phyloP scores from a whole-genome alignment of 2,329 filamentous ascomycete species.

The Trichoderma koningii region DNA sequence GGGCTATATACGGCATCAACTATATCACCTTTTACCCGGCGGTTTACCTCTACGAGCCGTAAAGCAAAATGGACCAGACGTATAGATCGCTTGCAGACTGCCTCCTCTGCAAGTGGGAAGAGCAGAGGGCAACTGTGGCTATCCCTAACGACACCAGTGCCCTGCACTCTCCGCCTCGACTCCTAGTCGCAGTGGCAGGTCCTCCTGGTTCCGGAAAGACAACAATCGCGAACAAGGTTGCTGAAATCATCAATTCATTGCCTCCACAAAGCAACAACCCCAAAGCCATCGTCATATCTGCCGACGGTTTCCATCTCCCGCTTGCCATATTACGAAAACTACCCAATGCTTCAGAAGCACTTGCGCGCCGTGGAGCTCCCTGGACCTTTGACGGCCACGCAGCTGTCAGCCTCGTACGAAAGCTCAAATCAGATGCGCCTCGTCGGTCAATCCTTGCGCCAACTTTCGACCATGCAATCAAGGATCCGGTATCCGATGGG shows the following conservation, averaged over 20 bases:
- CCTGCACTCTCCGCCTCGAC: conserved; percentile 1
- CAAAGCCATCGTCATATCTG: conserved; percentile 34
- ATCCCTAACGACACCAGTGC: conserved; percentile 17
- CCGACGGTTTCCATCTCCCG: conserved; percentile 38
- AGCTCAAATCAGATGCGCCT: conserved; percentile 27
- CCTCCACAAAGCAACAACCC: conserved; percentile 18
- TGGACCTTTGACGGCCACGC: conserved; percentile 40
- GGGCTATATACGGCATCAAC: neutral
- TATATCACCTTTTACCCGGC: neutral
- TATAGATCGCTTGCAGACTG: conserved; percentile 34
- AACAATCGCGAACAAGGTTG: conserved; percentile 31
- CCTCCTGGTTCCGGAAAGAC: conserved; percentile 33
- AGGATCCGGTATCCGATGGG: conserved; percentile 68
- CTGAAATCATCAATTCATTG: conserved; percentile 26
- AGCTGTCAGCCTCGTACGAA: conserved; percentile 31
- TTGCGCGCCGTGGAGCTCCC: conserved; percentile 38
- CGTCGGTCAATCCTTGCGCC: conserved; percentile 54
- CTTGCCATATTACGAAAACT: conserved; percentile 34
- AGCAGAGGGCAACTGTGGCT: conserved; percentile 18
- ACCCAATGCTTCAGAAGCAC: conserved; percentile 38
- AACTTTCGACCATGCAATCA: conserved; percentile 72
- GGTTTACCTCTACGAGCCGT: too few relatives aligned
- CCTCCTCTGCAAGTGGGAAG: conserved; percentile 31
- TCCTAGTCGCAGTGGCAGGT: conserved; percentile 32
- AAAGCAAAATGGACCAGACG: conserved; percentile 33